Percentiles rank a stretch among this genome's conserved stretches.
These are phyloP conservation scores for Blepharisma japonicum DNA, from an alignment of 73 alveolate species.

Conservation along the genomic window DNA sequence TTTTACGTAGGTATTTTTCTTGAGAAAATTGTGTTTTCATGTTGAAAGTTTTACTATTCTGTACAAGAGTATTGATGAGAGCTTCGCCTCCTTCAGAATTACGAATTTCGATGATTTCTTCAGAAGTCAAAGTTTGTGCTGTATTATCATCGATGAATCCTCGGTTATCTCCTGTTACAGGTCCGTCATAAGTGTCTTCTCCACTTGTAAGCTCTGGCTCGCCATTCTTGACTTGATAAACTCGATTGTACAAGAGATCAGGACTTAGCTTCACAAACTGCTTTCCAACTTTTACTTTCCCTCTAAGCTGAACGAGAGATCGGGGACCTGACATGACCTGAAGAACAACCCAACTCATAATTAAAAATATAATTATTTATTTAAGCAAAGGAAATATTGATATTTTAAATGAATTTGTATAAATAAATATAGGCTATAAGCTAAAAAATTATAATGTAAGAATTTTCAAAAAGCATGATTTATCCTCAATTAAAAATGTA, in stretches of 20 bases:
- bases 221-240: slow-evolving; percentile 25
- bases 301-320: background rate
- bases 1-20: slow-evolving; percentile 77
- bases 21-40: slow-evolving; percentile 78
- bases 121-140: slow-evolving; percentile 70
- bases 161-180: slow-evolving; percentile 34
- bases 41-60: slow-evolving; percentile 74
- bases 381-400: too few relatives aligned
- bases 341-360: slow-evolving; percentile 15
- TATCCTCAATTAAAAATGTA: too few relatives aligned
- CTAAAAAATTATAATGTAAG: too few relatives aligned
- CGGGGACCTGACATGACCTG: background rate
- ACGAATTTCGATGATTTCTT: slow-evolving; percentile 65
- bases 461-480: too few relatives aligned
- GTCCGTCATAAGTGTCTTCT: slow-evolving; percentile 26
- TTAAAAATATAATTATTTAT: background rate
- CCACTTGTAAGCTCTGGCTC: slow-evolving; percentile 15
- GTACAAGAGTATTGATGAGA: slow-evolving; percentile 59
- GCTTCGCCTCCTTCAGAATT: slow-evolving; percentile 65
- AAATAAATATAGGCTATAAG: too few relatives aligned
- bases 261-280: background rate
- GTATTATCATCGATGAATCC: slow-evolving; percentile 40
- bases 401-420: too few relatives aligned
- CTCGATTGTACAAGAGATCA: background rate
- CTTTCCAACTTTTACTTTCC: slow-evolving; percentile 29